phyloP scores from a whole-genome alignment of 1,139 yeast species.

The Suhomyces bolitotheri region DNA sequence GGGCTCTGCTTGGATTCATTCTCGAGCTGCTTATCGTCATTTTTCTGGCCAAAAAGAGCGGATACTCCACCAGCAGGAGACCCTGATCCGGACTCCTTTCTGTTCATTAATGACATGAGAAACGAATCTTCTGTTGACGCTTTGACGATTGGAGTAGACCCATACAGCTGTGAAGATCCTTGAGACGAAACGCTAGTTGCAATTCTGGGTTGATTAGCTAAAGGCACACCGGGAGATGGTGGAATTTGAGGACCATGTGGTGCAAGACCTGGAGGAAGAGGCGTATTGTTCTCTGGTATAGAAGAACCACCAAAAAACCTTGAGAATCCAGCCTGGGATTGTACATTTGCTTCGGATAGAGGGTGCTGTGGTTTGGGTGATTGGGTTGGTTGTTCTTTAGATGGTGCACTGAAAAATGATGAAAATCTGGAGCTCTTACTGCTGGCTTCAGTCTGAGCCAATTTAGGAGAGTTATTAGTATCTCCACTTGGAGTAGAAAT shows the following conservation, averaged over 20 bases:
- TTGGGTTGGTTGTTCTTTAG: conserved; percentile 10
- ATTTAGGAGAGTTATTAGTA: conserved; percentile 12
- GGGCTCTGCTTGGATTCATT: too few relatives aligned
- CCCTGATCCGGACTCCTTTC: conserved; percentile 23
- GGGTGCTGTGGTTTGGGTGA: neutral
- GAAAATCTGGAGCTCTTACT: conserved; percentile 48
- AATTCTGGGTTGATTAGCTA: conserved; percentile 1
- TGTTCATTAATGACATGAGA: conserved; percentile 53
- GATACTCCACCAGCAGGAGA: too few relatives aligned
- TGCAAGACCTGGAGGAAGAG: conserved; percentile 1
- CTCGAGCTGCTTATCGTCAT: too few relatives aligned
- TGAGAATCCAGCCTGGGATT: conserved; percentile 16
- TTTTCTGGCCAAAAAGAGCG: too few relatives aligned
- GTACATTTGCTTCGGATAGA: neutral
- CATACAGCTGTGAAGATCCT: conserved; percentile 7
- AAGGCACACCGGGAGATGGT: neutral
- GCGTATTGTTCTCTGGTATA: conserved; percentile 3
- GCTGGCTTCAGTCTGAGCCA: conserved; percentile 16
- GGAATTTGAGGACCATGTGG: neutral
- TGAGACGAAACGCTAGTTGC: conserved; percentile 10
- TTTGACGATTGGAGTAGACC: conserved; percentile 4
- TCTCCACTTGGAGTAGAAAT: conserved; percentile 2
- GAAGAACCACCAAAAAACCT: conserved; percentile 18
- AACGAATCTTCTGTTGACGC: conserved; percentile 46
- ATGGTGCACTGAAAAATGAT: conserved; percentile 40